Conservation (phyloP, 306 rosid species). For the Prosopis cineraria region DNA sequence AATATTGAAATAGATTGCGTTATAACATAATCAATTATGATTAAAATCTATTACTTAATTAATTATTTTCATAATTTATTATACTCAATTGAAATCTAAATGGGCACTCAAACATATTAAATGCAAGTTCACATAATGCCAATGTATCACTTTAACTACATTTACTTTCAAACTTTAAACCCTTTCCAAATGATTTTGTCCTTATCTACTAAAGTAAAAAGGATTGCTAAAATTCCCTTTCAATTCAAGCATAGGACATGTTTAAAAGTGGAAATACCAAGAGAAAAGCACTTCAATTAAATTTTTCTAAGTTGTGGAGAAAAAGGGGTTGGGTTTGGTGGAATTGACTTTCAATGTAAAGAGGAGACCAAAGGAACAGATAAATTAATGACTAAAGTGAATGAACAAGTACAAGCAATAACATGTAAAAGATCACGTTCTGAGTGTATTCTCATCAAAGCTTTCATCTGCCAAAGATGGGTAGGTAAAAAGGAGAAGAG, state of each 20-base stretch:
- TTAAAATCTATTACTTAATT: too few species aligned
- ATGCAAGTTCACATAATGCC: not conserved
- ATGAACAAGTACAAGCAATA: conserved; percentile 20
- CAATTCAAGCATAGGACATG: not conserved
- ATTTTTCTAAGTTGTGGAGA: not conserved
- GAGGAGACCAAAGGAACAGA: not conserved
- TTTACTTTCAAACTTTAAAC: too few species aligned
- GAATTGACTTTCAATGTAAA: not conserved
- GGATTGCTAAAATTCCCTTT: not conserved
- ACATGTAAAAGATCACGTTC: conserved; percentile 35
- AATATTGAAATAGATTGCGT: too few species aligned
- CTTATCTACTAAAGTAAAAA: not conserved
- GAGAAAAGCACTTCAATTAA: not conserved
- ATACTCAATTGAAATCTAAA: too few species aligned
- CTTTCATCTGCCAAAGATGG: conserved; percentile 44
- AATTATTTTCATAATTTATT: too few species aligned
- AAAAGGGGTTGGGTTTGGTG: not conserved
- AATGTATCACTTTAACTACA: not conserved
- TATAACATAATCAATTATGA: too few species aligned
- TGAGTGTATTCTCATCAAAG: conserved; percentile 39
- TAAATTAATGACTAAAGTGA: not conserved
- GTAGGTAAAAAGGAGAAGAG: conserved; percentile 24
- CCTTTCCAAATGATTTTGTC: not conserved
- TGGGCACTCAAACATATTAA: too few species aligned
- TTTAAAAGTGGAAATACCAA: not conserved